Conservation (phyloP, 768 basidiomycete species). For the Astraeus odoratus region DNA sequence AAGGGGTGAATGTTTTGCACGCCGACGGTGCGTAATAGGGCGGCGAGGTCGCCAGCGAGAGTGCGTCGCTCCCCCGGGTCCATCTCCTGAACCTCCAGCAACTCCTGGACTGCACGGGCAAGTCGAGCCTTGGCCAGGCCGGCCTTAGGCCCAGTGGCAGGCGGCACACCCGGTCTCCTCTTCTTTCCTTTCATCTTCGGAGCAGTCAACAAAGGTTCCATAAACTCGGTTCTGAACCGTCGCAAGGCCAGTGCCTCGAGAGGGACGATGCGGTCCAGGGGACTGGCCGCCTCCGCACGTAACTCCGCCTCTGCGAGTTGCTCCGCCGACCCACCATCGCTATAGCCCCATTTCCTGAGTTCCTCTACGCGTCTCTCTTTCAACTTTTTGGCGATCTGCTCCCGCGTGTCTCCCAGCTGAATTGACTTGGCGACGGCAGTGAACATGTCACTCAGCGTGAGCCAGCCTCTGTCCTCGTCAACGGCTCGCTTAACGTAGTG, state of each 20-base stretch:
- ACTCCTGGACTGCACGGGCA: conserved; percentile 58
- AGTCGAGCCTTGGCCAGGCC: conserved; percentile 54
- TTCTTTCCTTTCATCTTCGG: conserved; percentile 53
- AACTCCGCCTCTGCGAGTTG: conserved; percentile 53
- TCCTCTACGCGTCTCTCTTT: conserved; percentile 56
- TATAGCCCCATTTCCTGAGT: conserved; percentile 66
- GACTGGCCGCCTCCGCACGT: conserved; percentile 68
- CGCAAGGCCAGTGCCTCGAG: conserved; percentile 60
- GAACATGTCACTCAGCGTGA: conserved; percentile 58
- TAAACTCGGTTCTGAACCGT: conserved; percentile 63
- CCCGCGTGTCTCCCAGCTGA: conserved; percentile 47
- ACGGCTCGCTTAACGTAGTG: conserved; percentile 72
- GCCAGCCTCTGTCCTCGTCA: conserved; percentile 77
- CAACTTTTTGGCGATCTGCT: conserved; percentile 50
- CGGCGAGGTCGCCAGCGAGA: conserved; percentile 46
- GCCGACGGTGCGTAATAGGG: conserved; percentile 44
- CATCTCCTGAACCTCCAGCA: conserved; percentile 48
- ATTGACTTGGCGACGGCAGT: conserved; percentile 51
- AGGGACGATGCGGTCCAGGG: conserved; percentile 58
- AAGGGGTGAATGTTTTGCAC: conserved; percentile 60
- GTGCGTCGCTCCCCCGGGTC: conserved; percentile 39
- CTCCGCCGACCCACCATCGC: conserved; percentile 43
- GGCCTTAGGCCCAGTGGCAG: conserved; percentile 31
- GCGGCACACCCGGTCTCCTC: conserved; percentile 44
- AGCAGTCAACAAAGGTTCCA: conserved; percentile 60